Evolutionary conservation across 1,284 basidiomycete species (phyloP).

Genomic region (Singerocomus inundabilis): DNA sequence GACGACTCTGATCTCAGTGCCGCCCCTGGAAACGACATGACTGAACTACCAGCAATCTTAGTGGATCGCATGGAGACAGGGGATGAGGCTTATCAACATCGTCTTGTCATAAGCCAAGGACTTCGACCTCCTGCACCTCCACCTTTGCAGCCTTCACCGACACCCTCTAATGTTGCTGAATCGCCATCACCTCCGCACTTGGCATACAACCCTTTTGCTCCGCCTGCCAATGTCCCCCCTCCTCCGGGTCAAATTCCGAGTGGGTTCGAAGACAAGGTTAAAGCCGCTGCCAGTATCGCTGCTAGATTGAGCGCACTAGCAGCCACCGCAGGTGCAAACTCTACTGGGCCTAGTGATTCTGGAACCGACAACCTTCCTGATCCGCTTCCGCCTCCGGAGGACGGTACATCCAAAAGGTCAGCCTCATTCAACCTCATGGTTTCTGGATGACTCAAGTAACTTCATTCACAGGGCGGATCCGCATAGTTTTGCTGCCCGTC

Average conservation of each 20-base stretch:
- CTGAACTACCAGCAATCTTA: constrained; percentile 17
- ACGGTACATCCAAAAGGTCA: constrained; percentile 35
- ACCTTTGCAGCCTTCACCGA: constrained; percentile 15
- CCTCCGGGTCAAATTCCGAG: constrained; percentile 49
- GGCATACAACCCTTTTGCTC: constrained; percentile 67
- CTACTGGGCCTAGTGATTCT: constrained; percentile 15
- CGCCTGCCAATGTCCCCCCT: constrained; percentile 55
- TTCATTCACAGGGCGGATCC: constrained; percentile 52
- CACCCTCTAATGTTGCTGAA: constrained; percentile 22
- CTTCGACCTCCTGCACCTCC: constrained; percentile 24
- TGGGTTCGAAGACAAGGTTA: constrained; percentile 61
- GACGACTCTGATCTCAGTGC: constrained; percentile 24
- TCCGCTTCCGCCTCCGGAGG: constrained; percentile 18
- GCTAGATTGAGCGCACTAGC: constrained; percentile 64
- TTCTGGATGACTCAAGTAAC: not conserved
- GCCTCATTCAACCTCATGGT: constrained; percentile 8
- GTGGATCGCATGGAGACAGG: constrained; percentile 45
- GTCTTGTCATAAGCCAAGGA: constrained; percentile 54
- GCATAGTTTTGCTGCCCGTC: constrained; percentile 70
- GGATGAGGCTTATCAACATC: constrained; percentile 70
- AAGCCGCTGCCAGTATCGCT: constrained; percentile 80
- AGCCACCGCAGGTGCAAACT: constrained; percentile 34
- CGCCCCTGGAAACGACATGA: constrained; percentile 3
- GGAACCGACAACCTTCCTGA: constrained; percentile 19
- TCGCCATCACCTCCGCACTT: constrained; percentile 46